Percentiles rank a stretch among this genome's conserved stretches.
These are phyloP conservation scores for Suhomyces sp. DNA, from an alignment of 805 yeast species.

Conservation along the genomic window DNA sequence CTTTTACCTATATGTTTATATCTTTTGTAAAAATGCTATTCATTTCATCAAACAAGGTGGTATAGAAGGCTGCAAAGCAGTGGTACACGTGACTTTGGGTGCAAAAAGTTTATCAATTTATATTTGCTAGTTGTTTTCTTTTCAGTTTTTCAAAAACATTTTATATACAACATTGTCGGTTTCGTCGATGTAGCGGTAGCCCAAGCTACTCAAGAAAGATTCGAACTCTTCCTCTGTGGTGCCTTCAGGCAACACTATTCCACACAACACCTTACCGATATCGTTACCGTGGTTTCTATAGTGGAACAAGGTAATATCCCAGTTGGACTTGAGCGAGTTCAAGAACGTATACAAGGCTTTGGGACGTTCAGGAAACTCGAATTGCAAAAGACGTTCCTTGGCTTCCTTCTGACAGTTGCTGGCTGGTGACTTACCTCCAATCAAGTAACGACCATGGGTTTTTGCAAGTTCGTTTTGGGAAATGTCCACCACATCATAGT, in stretches of 20 bases:
- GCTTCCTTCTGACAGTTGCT: constrained; percentile 42
- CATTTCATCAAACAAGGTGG: too few relatives aligned
- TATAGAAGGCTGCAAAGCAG: neutral
- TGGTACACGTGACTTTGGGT: neutral
- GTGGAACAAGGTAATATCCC: constrained; percentile 95
- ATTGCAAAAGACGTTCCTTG: constrained; percentile 74
- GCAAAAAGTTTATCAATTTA: neutral
- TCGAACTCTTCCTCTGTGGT: constrained; percentile 63
- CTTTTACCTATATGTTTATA: too few relatives aligned
- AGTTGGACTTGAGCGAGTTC: constrained; percentile 62
- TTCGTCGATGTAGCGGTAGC: constrained; percentile 77
- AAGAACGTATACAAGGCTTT: constrained; percentile 87
- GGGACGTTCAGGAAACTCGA: constrained; percentile 97
- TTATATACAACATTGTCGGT: constrained; percentile 83
- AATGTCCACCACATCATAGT: constrained; percentile 67
- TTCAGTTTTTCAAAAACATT: constrained; percentile 51
- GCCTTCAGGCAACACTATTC: constrained; percentile 74
- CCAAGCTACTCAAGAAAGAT: constrained; percentile 64
- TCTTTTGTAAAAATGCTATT: too few relatives aligned
- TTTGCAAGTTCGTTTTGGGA: constrained; percentile 94
- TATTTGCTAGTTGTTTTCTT: neutral
- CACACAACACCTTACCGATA: constrained; percentile 88
- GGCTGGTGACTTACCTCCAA: constrained; percentile 76
- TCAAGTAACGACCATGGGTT: constrained; percentile 91
- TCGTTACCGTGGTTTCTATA: constrained; percentile 97